These are phyloP conservation scores for Chytriomyces hyalinus DNA, from an alignment of 192 early-diverging fungal genomes.

Conservation along the genomic window DNA sequence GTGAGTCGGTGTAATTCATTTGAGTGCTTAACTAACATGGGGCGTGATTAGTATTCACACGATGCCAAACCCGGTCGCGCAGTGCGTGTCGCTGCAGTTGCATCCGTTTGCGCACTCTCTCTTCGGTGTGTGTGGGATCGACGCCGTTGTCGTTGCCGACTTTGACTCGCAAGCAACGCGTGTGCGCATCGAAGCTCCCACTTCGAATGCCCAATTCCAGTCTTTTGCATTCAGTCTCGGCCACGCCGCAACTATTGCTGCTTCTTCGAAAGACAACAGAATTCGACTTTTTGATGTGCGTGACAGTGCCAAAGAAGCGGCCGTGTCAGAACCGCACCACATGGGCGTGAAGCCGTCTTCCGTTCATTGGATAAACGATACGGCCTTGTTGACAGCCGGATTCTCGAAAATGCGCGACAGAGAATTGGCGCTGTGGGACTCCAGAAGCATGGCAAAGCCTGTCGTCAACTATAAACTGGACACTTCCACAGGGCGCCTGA, in stretches of 20 bases:
- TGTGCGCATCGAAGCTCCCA: not conserved
- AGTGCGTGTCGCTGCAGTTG: not conserved
- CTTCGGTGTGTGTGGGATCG: not conserved
- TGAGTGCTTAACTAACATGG: no score
- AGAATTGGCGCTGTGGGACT: constrained; percentile 80
- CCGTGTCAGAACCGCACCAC: constrained; percentile 40
- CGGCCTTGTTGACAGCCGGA: constrained; percentile 65
- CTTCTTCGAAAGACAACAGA: constrained; percentile 59
- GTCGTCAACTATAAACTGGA: constrained; percentile 65
- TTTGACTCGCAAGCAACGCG: not conserved
- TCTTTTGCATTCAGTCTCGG: constrained; percentile 63
- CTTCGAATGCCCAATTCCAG: constrained; percentile 34
- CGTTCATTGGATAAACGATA: constrained; percentile 71
- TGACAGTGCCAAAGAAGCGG: not conserved
- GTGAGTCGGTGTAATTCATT: no score
- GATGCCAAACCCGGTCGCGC: not conserved
- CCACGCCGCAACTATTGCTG: constrained; percentile 59
- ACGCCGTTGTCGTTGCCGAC: not conserved
- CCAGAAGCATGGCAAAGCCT: constrained; percentile 63
- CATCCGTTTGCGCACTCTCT: not conserved
- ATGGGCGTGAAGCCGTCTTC: constrained; percentile 69
- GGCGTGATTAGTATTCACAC: not conserved
- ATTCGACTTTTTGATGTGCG: constrained; percentile 70
- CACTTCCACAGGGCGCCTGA: constrained; percentile 69
- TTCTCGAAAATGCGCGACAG: constrained; percentile 59